Conservation (phyloP, 495 filamentous ascomycete genomes). For the Alectoria sarmentosa region DNA sequence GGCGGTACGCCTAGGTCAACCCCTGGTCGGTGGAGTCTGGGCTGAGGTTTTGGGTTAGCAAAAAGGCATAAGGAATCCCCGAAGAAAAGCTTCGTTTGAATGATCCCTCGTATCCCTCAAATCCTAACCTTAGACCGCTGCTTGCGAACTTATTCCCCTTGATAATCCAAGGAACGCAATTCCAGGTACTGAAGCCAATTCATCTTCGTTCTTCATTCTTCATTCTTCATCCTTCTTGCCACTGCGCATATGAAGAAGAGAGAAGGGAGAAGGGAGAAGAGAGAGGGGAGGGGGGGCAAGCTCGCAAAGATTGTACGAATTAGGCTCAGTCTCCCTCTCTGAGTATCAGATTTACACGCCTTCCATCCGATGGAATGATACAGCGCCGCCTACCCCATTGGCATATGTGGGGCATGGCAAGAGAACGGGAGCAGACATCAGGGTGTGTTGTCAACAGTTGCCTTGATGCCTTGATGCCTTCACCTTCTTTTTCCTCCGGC, state of each 20-base stretch:
- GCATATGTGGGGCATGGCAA: conserved; percentile 4
- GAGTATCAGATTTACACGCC: conserved; percentile 19
- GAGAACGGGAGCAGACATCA: conserved; percentile 14
- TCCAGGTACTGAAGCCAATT: conserved; percentile 7
- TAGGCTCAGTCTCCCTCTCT: conserved; percentile 13
- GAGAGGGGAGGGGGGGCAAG: conserved; percentile 8
- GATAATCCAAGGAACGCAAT: not conserved
- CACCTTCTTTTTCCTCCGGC: conserved; percentile 5
- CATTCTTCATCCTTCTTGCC: too few relatives aligned
- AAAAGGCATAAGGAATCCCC: conserved; percentile 3
- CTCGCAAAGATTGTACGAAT: conserved; percentile 18
- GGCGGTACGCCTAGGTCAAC: conserved; percentile 15
- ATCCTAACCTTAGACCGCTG: not conserved
- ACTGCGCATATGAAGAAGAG: conserved; percentile 13
- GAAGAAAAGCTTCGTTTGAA: conserved; percentile 6
- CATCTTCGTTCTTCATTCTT: too few relatives aligned
- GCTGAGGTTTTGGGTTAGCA: conserved; percentile 10
- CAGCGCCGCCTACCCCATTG: conserved; percentile 19
- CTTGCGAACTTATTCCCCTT: not conserved
- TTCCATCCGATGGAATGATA: conserved; percentile 24
- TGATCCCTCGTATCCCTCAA: conserved; percentile 5
- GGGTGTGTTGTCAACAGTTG: conserved; percentile 4
- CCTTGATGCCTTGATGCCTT: too few relatives aligned
- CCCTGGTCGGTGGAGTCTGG: conserved; percentile 15
- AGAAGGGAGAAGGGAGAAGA: conserved; percentile 6